phyloP scores from a whole-genome alignment of 306 rosid genomes.

The Trifolium pratense region DNA sequence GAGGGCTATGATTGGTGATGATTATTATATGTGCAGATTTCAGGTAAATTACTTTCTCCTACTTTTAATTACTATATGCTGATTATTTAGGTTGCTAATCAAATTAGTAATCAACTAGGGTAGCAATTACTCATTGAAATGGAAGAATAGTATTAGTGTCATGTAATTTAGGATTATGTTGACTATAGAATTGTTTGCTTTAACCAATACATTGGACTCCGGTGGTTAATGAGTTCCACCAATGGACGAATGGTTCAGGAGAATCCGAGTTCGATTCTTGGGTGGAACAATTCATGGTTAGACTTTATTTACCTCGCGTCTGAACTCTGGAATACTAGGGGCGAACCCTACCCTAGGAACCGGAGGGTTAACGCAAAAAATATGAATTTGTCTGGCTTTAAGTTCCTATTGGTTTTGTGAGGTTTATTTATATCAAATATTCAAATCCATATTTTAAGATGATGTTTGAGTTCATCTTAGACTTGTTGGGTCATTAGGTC shows the following conservation, averaged over 20 bases:
- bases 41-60: slow-evolving; percentile 45
- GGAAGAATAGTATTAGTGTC: slow-evolving; percentile 2
- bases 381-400: neutral
- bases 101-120: neutral
- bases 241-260: no score
- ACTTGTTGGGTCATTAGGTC: neutral
- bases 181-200: neutral
- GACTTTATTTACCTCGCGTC: no score
- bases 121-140: neutral
- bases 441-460: neutral
- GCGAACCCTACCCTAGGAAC: no score
- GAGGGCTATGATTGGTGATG: slow-evolving; percentile 54
- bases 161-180: slow-evolving; percentile 5
- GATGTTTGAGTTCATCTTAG: neutral
- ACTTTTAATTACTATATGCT: neutral
- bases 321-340: no score
- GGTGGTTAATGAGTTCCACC: no score
- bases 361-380: no score
- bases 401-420: neutral
- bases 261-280: no score
- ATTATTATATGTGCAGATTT: slow-evolving; percentile 72
- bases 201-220: no score
- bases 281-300: no score
- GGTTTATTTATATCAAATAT: neutral
- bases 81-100: neutral